Percentiles rank a stretch among this genome's conserved stretches.
These are phyloP conservation scores for Exophiala oligosperma DNA, from an alignment of 2,329 filamentous ascomycete species.

Conservation along the genomic window DNA sequence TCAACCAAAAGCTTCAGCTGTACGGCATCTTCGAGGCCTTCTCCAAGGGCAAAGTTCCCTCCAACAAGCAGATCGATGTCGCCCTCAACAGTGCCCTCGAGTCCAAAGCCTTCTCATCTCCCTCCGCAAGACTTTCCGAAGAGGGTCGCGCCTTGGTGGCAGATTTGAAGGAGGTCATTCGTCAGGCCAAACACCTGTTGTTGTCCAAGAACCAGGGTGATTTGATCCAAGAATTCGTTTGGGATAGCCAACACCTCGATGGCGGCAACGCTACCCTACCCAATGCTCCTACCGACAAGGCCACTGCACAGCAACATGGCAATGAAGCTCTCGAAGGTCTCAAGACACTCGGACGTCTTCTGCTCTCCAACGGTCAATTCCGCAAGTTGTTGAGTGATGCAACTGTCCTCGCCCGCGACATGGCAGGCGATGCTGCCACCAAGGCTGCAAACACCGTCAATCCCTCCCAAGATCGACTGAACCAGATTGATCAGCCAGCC, in stretches of 20 bases:
- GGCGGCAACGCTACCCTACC: conserved; percentile 62
- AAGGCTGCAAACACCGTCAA: conserved; percentile 74
- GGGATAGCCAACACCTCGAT: conserved; percentile 76
- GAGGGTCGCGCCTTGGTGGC: conserved; percentile 79
- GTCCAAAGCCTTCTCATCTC: conserved; percentile 67
- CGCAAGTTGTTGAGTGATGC: conserved; percentile 86
- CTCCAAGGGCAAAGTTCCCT: conserved; percentile 84
- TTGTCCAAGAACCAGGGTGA: conserved; percentile 95
- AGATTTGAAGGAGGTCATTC: conserved; percentile 77
- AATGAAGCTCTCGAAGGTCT: conserved; percentile 81
- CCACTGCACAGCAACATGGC: conserved; percentile 76
- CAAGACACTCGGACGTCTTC: conserved; percentile 79
- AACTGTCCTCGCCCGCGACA: conserved; percentile 77
- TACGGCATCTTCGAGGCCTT: conserved; percentile 73
- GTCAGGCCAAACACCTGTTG: conserved; percentile 79
- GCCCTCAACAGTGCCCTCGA: conserved; percentile 84
- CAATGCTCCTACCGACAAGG: conserved; percentile 69
- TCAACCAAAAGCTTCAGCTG: conserved; percentile 91
- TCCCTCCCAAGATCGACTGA: conserved; percentile 73
- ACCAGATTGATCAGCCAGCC: conserved; percentile 78
- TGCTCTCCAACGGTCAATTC: conserved; percentile 96
- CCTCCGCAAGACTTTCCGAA: conserved; percentile 73
- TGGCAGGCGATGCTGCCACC: conserved; percentile 83
- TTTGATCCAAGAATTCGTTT: conserved; percentile 93
- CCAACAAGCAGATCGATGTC: conserved; percentile 94